Conservation (phyloP, 495 filamentous ascomycete species). For the Lasiosphaeris hirsuta region DNA sequence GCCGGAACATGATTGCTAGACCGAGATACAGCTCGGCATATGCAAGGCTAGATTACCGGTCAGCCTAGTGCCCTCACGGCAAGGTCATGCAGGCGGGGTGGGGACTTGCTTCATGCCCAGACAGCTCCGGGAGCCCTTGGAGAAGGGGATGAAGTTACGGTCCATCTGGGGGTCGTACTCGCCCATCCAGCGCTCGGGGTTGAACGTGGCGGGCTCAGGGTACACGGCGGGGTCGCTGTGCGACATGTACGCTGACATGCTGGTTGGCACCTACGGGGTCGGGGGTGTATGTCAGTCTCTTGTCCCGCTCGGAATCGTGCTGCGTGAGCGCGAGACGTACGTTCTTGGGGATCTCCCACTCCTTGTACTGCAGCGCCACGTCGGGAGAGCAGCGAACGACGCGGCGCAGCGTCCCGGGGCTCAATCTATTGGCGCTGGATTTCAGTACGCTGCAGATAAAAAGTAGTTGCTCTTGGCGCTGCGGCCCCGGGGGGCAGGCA, state of each 20-base stretch:
- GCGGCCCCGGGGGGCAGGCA: no score
- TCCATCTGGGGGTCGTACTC: constrained; percentile 22
- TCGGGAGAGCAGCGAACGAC: constrained; percentile 33
- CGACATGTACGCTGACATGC: constrained; percentile 38
- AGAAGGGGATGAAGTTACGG: constrained; percentile 43
- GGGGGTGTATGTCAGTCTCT: neutral
- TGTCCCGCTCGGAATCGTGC: neutral
- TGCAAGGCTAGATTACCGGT: constrained; percentile 20
- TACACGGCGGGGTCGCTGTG: constrained; percentile 40
- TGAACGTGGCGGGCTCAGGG: constrained; percentile 39
- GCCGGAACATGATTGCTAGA: constrained; percentile 31
- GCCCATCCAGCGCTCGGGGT: constrained; percentile 46
- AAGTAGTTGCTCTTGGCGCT: neutral
- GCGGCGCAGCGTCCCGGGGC: constrained; percentile 38
- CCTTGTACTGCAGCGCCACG: constrained; percentile 34
- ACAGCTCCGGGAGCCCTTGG: constrained; percentile 44
- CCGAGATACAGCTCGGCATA: constrained; percentile 36
- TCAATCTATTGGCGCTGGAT: constrained; percentile 39
- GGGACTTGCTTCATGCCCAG: constrained; percentile 36
- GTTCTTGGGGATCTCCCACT: constrained; percentile 38
- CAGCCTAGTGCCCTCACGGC: no score
- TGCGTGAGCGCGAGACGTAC: constrained; percentile 16
- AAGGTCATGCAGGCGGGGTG: no score
- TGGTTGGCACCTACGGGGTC: constrained; percentile 32
- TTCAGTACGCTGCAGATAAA: constrained; percentile 8